These are phyloP conservation scores for Phytophthora nicotianae DNA, from an alignment of 352 stramenopile genomes.

Conservation along the genomic window DNA sequence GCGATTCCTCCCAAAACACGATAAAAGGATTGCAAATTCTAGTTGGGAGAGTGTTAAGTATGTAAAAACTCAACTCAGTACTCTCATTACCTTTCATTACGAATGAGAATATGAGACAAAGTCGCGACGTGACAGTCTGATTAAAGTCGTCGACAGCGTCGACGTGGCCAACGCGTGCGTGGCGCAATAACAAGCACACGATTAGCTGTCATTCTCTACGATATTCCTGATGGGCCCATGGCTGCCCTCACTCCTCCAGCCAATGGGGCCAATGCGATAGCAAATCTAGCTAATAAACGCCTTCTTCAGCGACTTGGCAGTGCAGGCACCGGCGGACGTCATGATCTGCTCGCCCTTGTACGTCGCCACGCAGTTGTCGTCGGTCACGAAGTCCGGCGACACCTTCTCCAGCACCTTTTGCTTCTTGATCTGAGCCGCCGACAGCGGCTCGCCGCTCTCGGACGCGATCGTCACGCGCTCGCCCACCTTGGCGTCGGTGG, in stretches of 20 bases:
- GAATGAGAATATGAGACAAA: slow-evolving; percentile 20
- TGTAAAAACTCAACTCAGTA: neutral
- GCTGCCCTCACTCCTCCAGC: slow-evolving; percentile 4
- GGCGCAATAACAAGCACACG: neutral
- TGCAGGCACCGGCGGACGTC: slow-evolving; percentile 70
- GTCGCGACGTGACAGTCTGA: slow-evolving; percentile 3
- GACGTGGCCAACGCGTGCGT: slow-evolving; percentile 2
- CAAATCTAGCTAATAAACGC: slow-evolving; percentile 73
- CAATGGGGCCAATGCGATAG: slow-evolving; percentile 5
- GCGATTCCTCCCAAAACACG: neutral
- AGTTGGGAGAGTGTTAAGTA: too few species aligned
- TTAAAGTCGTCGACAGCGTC: neutral
- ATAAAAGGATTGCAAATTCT: too few species aligned
- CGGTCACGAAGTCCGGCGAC: slow-evolving; percentile 65
- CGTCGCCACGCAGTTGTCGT: slow-evolving; percentile 69
- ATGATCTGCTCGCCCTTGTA: slow-evolving; percentile 83
- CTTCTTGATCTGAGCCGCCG: slow-evolving; percentile 86
- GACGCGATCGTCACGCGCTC: slow-evolving; percentile 92
- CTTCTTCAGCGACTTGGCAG: slow-evolving; percentile 62
- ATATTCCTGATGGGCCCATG: slow-evolving; percentile 14
- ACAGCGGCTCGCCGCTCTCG: slow-evolving; percentile 73
- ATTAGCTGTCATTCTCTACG: slow-evolving; percentile 22
- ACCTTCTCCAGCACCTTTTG: slow-evolving; percentile 89
- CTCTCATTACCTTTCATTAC: neutral
- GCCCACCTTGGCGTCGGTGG: slow-evolving; percentile 90